phyloP scores from a whole-genome alignment of 306 rosid genomes.

The Castanopsis chinensis region DNA sequence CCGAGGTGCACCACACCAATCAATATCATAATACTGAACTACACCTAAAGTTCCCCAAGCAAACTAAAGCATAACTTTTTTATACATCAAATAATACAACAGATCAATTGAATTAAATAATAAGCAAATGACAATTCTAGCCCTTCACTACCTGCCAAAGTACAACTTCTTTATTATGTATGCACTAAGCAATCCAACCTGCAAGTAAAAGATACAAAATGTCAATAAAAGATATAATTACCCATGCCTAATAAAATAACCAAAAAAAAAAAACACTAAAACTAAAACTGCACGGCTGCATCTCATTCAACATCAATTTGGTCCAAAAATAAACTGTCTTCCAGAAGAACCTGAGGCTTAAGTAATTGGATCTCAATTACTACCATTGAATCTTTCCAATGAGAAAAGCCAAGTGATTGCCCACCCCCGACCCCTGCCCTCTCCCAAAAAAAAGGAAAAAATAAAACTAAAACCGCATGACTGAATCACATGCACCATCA shows the following conservation, averaged over 20 bases:
- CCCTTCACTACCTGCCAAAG: conserved; percentile 41
- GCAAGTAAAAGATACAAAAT: conserved; percentile 17
- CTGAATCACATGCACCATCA: neutral
- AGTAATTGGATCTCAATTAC: neutral
- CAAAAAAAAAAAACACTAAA: too few species aligned
- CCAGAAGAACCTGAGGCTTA: neutral
- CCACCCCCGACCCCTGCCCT: too few species aligned
- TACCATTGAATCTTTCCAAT: neutral
- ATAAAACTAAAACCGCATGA: neutral
- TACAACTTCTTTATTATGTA: conserved; percentile 47
- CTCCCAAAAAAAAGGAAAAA: too few species aligned
- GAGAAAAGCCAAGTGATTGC: neutral
- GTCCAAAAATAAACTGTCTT: neutral
- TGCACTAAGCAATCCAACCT: conserved; percentile 58
- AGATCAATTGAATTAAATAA: neutral
- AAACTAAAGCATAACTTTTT: neutral
- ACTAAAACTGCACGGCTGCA: neutral
- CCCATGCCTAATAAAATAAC: neutral
- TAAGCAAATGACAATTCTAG: neutral
- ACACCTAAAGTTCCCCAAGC: neutral
- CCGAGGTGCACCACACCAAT: neutral
- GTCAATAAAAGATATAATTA: neutral
- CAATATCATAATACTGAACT: neutral
- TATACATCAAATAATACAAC: neutral
- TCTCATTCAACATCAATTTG: neutral